A percentile compares a stretch with the other conserved stretches of the same genome.
Conservation (phyloP, 257 asterid species). For the Ajuga chamaepitys region DNA sequence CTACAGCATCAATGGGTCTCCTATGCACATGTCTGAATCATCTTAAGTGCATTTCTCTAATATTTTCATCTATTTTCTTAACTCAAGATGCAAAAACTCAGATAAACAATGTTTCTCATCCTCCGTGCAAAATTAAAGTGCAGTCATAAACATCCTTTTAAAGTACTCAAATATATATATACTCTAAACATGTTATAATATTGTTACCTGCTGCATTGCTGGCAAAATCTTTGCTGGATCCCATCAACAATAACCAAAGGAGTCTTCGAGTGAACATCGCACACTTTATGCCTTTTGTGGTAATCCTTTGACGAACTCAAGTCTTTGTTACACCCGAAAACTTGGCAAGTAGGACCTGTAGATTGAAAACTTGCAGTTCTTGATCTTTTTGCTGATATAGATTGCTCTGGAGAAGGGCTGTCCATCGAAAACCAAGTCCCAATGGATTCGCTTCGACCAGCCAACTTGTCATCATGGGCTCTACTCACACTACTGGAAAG, state of each 20-base stretch:
- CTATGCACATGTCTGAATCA: too few species aligned
- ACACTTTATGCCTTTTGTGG: conserved; percentile 69
- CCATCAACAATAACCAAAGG: conserved; percentile 57
- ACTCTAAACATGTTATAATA: neutral
- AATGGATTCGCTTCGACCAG: conserved; percentile 11
- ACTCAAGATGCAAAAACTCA: neutral
- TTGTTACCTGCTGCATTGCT: conserved; percentile 86
- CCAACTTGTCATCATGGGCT: conserved; percentile 8
- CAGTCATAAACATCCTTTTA: neutral
- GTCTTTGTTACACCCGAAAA: conserved; percentile 58
- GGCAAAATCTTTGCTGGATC: conserved; percentile 65
- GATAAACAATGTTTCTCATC: neutral
- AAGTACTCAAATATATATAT: neutral
- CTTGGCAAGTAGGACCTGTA: conserved; percentile 51
- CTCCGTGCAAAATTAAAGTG: neutral
- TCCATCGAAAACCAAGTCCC: conserved; percentile 13
- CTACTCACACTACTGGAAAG: neutral
- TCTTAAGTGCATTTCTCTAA: too few species aligned
- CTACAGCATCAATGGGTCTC: too few species aligned
- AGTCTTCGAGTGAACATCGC: conserved; percentile 63
- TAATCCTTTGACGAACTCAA: conserved; percentile 61
- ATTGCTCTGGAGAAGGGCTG: conserved; percentile 26
- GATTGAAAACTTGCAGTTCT: conserved; percentile 21
- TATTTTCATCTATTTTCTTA: too few species aligned
- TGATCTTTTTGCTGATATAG: conserved; percentile 29